phyloP scores from a whole-genome alignment of 2,329 filamentous ascomycete genomes.

The Paecilomyces fulvus region DNA sequence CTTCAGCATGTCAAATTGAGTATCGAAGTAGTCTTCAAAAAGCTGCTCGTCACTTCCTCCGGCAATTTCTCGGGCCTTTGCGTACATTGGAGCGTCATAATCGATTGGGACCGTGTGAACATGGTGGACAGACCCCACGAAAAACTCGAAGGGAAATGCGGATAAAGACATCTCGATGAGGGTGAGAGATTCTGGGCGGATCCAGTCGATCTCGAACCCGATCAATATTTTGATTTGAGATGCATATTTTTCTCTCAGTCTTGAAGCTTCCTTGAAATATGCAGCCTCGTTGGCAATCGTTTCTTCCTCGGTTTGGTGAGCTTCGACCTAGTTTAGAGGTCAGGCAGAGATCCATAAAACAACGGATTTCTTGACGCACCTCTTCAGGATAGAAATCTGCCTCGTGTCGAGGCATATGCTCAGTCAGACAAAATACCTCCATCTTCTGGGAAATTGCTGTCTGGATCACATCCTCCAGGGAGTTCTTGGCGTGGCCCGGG shows the following conservation, averaged over 20 bases:
- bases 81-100: constrained; percentile 63
- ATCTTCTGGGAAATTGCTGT: constrained; percentile 71
- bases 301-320: constrained; percentile 21
- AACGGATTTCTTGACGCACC: constrained; percentile 34
- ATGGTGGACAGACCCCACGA: constrained; percentile 89
- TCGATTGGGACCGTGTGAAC: constrained; percentile 82
- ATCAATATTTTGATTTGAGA: constrained; percentile 68
- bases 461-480: constrained; percentile 73
- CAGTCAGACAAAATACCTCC: constrained; percentile 77
- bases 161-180: constrained; percentile 53
- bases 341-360: constrained; percentile 1
- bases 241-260: constrained; percentile 63
- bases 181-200: constrained; percentile 57
- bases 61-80: constrained; percentile 47
- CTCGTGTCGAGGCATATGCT: constrained; percentile 82
- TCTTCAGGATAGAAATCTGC: constrained; percentile 91
- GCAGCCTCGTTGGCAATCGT: constrained; percentile 44
- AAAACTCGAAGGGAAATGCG: constrained; percentile 68
- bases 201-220: constrained; percentile 91
- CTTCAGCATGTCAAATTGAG: constrained; percentile 72
- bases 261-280: constrained; percentile 67
- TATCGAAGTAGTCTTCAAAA: constrained; percentile 79
- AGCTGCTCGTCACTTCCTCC: constrained; percentile 63
- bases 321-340: constrained; percentile 18
- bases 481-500: constrained; percentile 74